Conservation (phyloP, 148 eudicot species). For the Limonium bicolor region DNA sequence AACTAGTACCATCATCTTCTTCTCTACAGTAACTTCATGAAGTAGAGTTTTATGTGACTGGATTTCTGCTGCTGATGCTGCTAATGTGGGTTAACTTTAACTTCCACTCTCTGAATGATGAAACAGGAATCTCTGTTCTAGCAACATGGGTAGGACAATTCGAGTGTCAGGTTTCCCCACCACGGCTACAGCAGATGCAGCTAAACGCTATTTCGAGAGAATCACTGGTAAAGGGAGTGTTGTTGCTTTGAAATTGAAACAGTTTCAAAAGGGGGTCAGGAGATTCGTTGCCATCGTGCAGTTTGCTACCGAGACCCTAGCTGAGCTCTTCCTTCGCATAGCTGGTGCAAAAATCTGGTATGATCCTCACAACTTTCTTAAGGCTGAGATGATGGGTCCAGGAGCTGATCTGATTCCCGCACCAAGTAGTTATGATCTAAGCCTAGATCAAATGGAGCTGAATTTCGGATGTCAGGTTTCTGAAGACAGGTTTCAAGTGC, state of each 20-base stretch:
- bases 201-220: constrained; percentile 15
- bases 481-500: constrained; percentile 13
- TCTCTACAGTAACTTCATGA: too few relatives aligned
- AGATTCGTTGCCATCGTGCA: constrained; percentile 23
- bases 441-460: constrained; percentile 8
- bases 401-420: constrained; percentile 27
- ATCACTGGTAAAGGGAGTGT: constrained; percentile 17
- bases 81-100: too few relatives aligned
- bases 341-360: constrained; percentile 16
- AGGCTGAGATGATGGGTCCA: constrained; percentile 14
- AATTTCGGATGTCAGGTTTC: constrained; percentile 34
- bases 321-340: constrained; percentile 10
- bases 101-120: too few relatives aligned
- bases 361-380: constrained; percentile 14
- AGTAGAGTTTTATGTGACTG: too few relatives aligned
- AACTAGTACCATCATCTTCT: too few relatives aligned
- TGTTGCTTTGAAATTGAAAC: constrained; percentile 25
- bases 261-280: constrained; percentile 15
- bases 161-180: constrained; percentile 29
- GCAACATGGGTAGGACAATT: constrained; percentile 33
- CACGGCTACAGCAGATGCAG: constrained; percentile 13
- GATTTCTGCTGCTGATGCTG: too few relatives aligned
- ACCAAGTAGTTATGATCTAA: constrained; percentile 15
- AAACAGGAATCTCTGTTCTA: too few relatives aligned
- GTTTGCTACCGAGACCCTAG: constrained; percentile 10